Evolutionary conservation across 2,329 filamentous ascomycete genomes (phyloP).

Genomic region (Orbilia ellipsospora): DNA sequence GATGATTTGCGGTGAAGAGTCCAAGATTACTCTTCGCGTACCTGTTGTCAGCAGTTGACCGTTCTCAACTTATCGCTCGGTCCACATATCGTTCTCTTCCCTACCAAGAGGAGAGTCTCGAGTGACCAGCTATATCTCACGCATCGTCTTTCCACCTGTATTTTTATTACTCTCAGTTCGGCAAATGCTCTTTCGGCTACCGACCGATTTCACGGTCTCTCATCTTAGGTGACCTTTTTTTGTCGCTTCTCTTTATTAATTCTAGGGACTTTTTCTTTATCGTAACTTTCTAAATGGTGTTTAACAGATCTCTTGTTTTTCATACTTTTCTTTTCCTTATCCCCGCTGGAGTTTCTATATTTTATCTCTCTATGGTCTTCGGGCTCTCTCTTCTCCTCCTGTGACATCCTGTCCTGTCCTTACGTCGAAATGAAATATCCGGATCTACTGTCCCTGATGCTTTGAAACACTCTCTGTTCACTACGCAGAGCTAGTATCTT

Average conservation of each 20-base stretch:
- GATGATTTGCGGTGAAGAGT: conserved; percentile 22
- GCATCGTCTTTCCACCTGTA: conserved; percentile 2
- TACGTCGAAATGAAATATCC: conserved; percentile 28
- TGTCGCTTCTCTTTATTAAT: conserved; percentile 10
- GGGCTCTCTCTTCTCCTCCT: no score
- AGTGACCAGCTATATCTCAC: neutral
- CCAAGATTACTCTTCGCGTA: no score
- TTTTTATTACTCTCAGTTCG: conserved; percentile 15
- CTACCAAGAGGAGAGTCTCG: neutral
- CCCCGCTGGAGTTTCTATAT: conserved; percentile 33
- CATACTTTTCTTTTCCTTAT: conserved; percentile 13
- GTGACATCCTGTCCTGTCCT: conserved; percentile 9
- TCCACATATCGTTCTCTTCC: neutral
- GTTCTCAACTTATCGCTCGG: neutral
- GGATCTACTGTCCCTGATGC: conserved; percentile 5
- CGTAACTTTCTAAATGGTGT: conserved; percentile 12
- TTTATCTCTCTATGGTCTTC: conserved; percentile 7
- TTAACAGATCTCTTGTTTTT: neutral
- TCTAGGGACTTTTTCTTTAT: conserved; percentile 2
- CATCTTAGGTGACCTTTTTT: neutral
- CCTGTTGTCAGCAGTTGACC: no score
- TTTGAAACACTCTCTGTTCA: conserved; percentile 10
- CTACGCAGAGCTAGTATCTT: no score
- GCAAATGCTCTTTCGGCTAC: neutral
- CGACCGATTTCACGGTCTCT: neutral